Evolutionary conservation across 2,329 filamentous ascomycete genomes (phyloP).

Genomic region (Nigrospora osmanthi): DNA sequence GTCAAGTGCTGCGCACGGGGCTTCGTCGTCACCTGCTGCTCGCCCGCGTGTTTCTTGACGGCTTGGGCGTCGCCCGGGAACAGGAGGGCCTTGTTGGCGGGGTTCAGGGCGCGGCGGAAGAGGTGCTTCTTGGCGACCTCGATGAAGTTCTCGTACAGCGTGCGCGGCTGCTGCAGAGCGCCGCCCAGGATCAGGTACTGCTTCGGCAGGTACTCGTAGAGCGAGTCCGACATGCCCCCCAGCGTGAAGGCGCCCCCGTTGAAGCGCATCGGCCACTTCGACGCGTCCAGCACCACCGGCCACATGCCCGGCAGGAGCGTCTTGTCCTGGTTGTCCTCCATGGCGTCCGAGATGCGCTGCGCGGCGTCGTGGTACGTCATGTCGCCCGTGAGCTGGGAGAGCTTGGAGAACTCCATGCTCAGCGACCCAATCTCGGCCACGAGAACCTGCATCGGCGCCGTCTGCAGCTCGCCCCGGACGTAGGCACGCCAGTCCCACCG

Average conservation of each 20-base stretch:
- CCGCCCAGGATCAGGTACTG: conserved; percentile 50
- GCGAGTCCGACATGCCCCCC: conserved; percentile 27
- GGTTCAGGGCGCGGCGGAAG: conserved; percentile 58
- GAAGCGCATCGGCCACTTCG: conserved; percentile 48
- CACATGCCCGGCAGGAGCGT: conserved; percentile 49
- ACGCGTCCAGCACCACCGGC: conserved; percentile 50
- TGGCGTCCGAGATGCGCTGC: conserved; percentile 16
- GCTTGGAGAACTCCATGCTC: conserved; percentile 23
- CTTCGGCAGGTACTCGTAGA: conserved; percentile 46
- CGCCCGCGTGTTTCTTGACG: not conserved
- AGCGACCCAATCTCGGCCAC: conserved; percentile 21
- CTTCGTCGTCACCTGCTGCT: not conserved
- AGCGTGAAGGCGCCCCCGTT: conserved; percentile 27
- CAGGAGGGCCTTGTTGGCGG: conserved; percentile 49
- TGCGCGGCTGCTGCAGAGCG: conserved; percentile 44
- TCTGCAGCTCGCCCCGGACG: conserved; percentile 9
- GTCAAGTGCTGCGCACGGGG: conserved; percentile 32
- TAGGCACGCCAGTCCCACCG: conserved; percentile 16
- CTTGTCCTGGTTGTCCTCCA: conserved; percentile 14
- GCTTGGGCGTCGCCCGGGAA: conserved; percentile 36
- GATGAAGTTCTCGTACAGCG: conserved; percentile 56
- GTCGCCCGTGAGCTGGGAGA: conserved; percentile 20
- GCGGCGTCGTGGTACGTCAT: conserved; percentile 22
- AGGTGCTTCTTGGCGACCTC: conserved; percentile 50
- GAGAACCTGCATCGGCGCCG: conserved; percentile 11